Evolutionary conservation across 306 rosid genomes (phyloP), one percentile per base, ranked within the genome.

Genomic region (Urtica urens): DNA sequence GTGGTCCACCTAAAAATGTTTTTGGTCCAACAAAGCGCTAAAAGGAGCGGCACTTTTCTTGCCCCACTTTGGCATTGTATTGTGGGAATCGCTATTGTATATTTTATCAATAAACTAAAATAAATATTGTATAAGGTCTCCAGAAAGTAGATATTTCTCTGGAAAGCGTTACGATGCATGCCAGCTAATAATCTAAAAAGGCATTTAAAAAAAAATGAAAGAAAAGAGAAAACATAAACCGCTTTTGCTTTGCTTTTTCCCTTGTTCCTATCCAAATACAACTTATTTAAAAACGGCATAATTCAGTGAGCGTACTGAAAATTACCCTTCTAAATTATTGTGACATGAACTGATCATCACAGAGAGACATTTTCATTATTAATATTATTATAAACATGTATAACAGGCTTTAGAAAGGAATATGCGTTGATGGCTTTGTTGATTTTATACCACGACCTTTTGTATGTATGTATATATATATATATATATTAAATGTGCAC

Each of bases 81-180:
- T 12, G 40, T 35, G 37, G 29, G 27, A n/a, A 21, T 23, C 19
- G 6, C 23, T 23, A 13, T 13, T 11, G 15, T 25, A 38, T 23
- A 26, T 21, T 29, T 19, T 10, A 30, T 28, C 43, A 56, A 38
- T 34, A n/a, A n/a, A n/a, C n/a, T n/a, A n/a, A n/a, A 26, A 57
- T 1, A 44, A 20, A 61, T 62, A n/a, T n/a, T n/a, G n/a, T n/a
- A n/a, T 65, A 49, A 27, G 41, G 40, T 61, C 68, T 60, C 39
- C 27, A 50, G n/a, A 38, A 50, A 28, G 59, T 40, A 16, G 21
- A 21, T 39, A 55, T 50, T 57, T 63, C 60, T 26, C 53, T 46
- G 17, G 10, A 56, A 62, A 62, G 53, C 63, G n/a, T n/a, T n/a
- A n/a, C n/a, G 47, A 67, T 42, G 60, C 25, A 49, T 28, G 54